Conservation (phyloP, 2,329 filamentous ascomycete species). For the Hypoxylon sp. region DNA sequence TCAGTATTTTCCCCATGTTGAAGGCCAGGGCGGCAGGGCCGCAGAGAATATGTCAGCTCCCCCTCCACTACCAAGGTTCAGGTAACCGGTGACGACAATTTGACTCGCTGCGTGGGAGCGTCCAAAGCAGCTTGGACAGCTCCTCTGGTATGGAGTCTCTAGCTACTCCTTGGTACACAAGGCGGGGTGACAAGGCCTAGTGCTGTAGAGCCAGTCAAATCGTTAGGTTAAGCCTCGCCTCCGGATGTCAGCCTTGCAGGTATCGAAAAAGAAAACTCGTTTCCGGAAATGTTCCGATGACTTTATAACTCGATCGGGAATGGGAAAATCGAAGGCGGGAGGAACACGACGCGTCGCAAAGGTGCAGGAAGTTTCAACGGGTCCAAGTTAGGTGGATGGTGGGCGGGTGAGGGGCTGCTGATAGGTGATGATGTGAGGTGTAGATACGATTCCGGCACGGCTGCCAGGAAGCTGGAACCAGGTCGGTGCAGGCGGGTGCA, state of each 20-base stretch:
- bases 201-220: conserved; percentile 23
- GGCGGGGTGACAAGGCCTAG: conserved; percentile 31
- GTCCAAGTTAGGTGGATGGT: conserved; percentile 23
- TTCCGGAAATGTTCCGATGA: conserved; percentile 28
- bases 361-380: conserved; percentile 16
- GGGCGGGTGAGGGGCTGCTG: conserved; percentile 32
- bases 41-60: conserved; percentile 63
- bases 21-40: conserved; percentile 70
- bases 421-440: conserved; percentile 40
- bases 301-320: conserved; percentile 16
- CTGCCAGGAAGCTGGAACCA: conserved; percentile 45
- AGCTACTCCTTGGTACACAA: conserved; percentile 38
- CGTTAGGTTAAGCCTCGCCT: conserved; percentile 42
- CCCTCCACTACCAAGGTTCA: conserved; percentile 67
- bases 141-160: conserved; percentile 41
- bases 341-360: conserved; percentile 16
- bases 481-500: conserved; percentile 51
- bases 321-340: conserved; percentile 1
- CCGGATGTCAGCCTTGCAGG: conserved; percentile 48
- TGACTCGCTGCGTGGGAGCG: conserved; percentile 50
- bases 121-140: conserved; percentile 50
- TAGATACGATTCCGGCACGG: conserved; percentile 42
- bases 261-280: conserved; percentile 36
- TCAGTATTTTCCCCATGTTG: conserved; percentile 78
- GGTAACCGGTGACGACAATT: conserved; percentile 58